Evolutionary conservation across 306 rosid genomes (phyloP).

Genomic region (Fragaria vesca): DNA sequence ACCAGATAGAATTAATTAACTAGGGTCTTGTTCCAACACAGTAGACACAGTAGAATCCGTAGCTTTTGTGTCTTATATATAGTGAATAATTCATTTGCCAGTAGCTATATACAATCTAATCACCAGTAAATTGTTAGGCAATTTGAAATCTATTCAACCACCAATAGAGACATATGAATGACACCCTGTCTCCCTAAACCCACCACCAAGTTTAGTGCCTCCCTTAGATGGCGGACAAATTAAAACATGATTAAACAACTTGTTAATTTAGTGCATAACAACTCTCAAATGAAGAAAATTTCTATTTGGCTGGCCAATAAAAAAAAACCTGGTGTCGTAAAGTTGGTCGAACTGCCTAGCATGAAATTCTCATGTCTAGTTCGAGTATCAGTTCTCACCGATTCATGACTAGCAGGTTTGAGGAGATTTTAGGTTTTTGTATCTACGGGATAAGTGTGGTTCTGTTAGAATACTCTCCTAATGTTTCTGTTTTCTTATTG

Average conservation of each 20-base stretch:
- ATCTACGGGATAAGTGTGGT: too few species aligned
- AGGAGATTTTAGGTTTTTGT: too few species aligned
- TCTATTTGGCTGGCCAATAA: too few species aligned
- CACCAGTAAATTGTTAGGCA: background rate
- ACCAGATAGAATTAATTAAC: background rate
- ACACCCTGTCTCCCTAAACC: background rate
- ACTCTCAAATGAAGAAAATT: background rate
- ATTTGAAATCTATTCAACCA: background rate
- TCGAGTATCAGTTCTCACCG: too few species aligned
- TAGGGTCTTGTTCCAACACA: background rate
- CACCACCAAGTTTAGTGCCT: conserved; percentile 2
- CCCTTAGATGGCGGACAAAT: background rate
- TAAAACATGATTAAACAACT: background rate
- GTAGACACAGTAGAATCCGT: background rate
- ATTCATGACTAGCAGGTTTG: too few species aligned
- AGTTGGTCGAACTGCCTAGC: too few species aligned
- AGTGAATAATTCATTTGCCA: background rate
- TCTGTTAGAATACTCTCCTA: too few species aligned
- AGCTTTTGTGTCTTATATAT: too few species aligned
- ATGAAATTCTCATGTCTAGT: too few species aligned
- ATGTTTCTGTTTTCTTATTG: too few species aligned
- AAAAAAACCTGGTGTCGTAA: too few species aligned
- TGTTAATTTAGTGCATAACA: conserved; percentile 8
- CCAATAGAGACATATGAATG: background rate
- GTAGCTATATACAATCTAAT: background rate